Conservation (phyloP, 83 land plant species). For the Larix sibirica region DNA sequence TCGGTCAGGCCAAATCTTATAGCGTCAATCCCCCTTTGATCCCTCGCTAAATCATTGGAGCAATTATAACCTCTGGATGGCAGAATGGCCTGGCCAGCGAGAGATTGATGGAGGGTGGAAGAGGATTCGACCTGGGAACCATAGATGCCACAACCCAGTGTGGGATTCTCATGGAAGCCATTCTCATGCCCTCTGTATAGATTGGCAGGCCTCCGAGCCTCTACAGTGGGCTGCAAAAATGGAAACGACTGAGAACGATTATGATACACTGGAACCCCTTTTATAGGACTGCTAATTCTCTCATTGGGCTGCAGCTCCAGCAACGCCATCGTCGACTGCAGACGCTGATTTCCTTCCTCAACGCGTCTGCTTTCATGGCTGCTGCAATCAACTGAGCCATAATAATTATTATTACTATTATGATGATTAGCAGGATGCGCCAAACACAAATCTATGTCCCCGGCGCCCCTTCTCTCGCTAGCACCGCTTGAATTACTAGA, state of each 20-base stretch:
- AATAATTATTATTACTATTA: not conserved
- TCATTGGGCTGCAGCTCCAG: conserved; percentile 10
- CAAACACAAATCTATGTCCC: not conserved
- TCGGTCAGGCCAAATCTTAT: not conserved
- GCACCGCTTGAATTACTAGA: conserved; percentile 13
- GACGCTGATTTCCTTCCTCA: conserved; percentile 12
- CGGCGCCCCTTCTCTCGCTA: not conserved
- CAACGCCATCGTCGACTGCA: not conserved
- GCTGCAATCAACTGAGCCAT: not conserved
- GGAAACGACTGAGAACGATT: conserved; percentile 25
- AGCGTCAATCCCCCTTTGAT: not conserved
- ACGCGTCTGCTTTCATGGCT: not conserved
- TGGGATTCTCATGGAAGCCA: not conserved
- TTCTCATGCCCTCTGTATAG: not conserved
- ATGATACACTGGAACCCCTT: conserved; percentile 54
- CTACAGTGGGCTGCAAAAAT: conserved; percentile 9
- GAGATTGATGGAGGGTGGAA: not conserved
- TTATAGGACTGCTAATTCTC: conserved; percentile 32
- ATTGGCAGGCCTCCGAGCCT: not conserved
- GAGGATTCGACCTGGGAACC: conserved; percentile 7
- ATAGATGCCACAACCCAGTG: not conserved
- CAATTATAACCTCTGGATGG: not conserved
- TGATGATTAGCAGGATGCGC: not conserved
- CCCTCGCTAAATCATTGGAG: not conserved
- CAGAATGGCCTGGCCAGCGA: not conserved